Evolutionary conservation across 208 protist genomes (phyloP).

Genomic region (Leishmania mexicana): DNA sequence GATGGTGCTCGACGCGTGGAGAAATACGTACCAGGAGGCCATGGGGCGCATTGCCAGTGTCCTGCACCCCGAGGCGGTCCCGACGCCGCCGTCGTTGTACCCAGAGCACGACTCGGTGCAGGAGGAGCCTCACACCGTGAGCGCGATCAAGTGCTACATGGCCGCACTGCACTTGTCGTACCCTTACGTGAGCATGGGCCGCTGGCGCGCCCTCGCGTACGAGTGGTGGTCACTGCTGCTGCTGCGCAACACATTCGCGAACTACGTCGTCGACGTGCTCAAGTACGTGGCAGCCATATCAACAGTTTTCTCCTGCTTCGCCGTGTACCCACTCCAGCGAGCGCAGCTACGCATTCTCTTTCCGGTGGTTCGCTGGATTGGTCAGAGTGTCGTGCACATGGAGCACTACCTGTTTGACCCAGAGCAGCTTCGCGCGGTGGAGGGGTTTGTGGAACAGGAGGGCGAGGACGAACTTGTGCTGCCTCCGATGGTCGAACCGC

Average conservation of each 20-base stretch:
- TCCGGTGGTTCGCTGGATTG: conserved; percentile 43
- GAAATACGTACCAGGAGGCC: conserved; percentile 1
- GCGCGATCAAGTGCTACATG: conserved; percentile 26
- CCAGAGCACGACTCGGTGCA: not conserved
- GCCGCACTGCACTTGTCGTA: conserved; percentile 13
- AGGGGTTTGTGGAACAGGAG: conserved; percentile 40
- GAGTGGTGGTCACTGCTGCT: conserved; percentile 30
- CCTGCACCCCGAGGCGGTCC: not conserved
- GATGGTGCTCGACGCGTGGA: conserved; percentile 27
- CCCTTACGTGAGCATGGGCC: conserved; percentile 17
- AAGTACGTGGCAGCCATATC: conserved; percentile 6
- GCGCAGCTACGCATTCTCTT: conserved; percentile 53
- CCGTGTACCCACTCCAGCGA: conserved; percentile 46
- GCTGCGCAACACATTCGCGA: conserved; percentile 12
- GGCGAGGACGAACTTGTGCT: conserved; percentile 40
- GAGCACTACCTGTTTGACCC: conserved; percentile 73
- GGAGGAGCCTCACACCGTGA: conserved; percentile 14
- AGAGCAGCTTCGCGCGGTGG: conserved; percentile 38
- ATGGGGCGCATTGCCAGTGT: not conserved
- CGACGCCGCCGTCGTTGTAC: not conserved
- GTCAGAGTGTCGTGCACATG: conserved; percentile 44
- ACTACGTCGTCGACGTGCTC: not conserved
- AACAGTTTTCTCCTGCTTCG: conserved; percentile 21
- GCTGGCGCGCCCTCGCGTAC: conserved; percentile 6
- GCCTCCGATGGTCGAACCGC: conserved; percentile 33